These are phyloP conservation scores for Colletotrichum incanum DNA, from an alignment of 2,329 filamentous ascomycete genomes.

Conservation along the genomic window DNA sequence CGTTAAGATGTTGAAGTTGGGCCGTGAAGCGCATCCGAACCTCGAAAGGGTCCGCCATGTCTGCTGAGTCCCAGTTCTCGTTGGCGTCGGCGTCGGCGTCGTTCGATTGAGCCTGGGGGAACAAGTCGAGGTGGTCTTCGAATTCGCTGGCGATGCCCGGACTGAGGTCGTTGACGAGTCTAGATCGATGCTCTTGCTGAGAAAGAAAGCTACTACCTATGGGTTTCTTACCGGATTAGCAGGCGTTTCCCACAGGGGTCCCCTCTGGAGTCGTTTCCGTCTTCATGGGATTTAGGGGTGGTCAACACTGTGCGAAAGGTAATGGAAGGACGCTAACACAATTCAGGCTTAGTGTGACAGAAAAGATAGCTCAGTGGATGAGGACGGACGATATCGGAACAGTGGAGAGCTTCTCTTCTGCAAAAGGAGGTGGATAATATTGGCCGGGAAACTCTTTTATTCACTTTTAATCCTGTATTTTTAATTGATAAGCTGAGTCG, in stretches of 20 bases:
- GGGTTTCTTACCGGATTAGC: conserved; percentile 8
- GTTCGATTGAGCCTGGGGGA: too few species aligned
- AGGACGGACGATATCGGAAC: conserved; percentile 37
- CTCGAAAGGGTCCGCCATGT: conserved; percentile 90
- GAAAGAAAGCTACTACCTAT: conserved; percentile 8
- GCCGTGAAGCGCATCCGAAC: conserved; percentile 97
- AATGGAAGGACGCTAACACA: not conserved
- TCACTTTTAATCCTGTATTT: conserved; percentile 1
- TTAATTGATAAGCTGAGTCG: not conserved
- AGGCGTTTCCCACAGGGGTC: conserved; percentile 29
- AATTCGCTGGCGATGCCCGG: conserved; percentile 1
- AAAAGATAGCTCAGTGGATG: conserved; percentile 31
- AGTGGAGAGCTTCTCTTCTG: conserved; percentile 35
- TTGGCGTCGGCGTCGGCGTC: not conserved
- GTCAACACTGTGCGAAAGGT: conserved; percentile 19
- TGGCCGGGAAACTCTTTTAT: conserved; percentile 17
- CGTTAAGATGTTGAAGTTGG: conserved; percentile 91
- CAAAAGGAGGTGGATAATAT: conserved; percentile 37
- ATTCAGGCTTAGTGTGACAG: not conserved
- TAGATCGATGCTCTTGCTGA: conserved; percentile 7
- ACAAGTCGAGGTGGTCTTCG: not conserved
- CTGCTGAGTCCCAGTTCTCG: conserved; percentile 32
- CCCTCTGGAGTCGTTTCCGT: conserved; percentile 10
- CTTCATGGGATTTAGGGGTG: not conserved
- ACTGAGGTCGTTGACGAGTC: conserved; percentile 3